Conservation (phyloP, 2,329 filamentous ascomycete genomes). For the Colletotrichum sp. region DNA sequence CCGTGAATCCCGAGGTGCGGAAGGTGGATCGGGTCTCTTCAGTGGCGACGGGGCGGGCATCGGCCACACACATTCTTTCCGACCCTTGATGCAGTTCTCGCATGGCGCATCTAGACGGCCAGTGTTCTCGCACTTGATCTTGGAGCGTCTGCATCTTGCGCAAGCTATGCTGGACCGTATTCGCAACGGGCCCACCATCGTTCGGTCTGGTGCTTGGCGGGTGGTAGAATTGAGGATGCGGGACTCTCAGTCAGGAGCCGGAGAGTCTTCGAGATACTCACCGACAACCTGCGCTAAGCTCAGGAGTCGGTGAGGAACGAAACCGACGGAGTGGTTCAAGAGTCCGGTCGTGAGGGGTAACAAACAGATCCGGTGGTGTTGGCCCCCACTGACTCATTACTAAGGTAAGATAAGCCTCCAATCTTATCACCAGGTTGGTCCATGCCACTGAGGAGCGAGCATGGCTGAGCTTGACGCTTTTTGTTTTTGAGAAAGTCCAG, state of each 20-base stretch:
- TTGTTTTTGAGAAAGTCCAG: neutral
- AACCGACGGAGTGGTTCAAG: neutral
- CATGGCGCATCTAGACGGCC: conserved; percentile 63
- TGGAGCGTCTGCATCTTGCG: conserved; percentile 75
- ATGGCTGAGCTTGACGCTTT: neutral
- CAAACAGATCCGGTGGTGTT: neutral
- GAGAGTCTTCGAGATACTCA: neutral
- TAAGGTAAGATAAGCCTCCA: neutral
- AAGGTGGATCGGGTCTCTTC: conserved; percentile 46
- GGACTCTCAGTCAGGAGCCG: neutral
- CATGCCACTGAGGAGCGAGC: neutral
- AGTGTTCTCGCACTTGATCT: conserved; percentile 83
- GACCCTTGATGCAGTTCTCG: conserved; percentile 75
- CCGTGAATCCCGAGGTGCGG: conserved; percentile 28
- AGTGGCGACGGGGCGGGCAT: conserved; percentile 37
- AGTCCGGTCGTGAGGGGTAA: neutral
- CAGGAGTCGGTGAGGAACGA: neutral
- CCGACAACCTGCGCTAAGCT: neutral
- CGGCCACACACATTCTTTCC: conserved; percentile 76
- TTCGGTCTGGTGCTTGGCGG: neutral
- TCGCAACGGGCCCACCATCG: conserved; percentile 39
- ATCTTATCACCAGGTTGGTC: neutral
- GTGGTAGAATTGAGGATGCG: neutral
- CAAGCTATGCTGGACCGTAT: conserved; percentile 85
- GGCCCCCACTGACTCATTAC: neutral